Percentiles rank a stretch among this genome's conserved stretches.
Evolutionary conservation across 176 grass and related monocot species (phyloP).

Genomic region (Coix lacrymajobi): DNA sequence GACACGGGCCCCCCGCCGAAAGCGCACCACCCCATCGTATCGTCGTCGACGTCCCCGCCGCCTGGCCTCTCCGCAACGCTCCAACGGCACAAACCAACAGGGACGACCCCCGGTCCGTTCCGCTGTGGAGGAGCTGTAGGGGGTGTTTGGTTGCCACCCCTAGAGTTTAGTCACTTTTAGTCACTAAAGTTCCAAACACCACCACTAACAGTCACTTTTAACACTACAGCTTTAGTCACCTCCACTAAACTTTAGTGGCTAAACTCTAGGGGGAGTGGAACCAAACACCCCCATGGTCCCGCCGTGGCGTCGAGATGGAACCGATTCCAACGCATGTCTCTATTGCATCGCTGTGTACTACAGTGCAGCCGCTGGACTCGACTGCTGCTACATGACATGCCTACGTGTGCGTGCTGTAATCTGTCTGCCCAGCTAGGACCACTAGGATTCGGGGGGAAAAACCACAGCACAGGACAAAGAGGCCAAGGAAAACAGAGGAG

Average conservation of each 20-base stretch:
- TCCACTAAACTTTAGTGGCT: too few relatives aligned
- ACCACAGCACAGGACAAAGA: constrained; percentile 4
- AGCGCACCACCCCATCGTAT: background rate
- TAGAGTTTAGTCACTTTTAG: too few relatives aligned
- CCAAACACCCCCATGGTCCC: too few relatives aligned
- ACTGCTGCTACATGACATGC: background rate
- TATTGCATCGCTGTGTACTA: background rate
- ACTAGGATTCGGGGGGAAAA: background rate
- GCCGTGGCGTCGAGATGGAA: too few relatives aligned
- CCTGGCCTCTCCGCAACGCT: background rate
- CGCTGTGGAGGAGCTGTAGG: too few relatives aligned
- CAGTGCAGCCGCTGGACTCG: background rate
- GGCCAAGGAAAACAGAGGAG: background rate
- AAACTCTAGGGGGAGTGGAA: too few relatives aligned
- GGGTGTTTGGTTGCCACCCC: too few relatives aligned
- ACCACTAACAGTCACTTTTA: too few relatives aligned
- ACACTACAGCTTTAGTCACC: too few relatives aligned
- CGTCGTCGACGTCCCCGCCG: background rate
- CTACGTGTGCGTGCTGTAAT: background rate
- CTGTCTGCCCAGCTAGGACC: background rate
- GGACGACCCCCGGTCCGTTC: background rate
- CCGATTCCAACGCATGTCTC: constrained; percentile 10
- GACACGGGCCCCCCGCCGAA: background rate
- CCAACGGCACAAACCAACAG: background rate
- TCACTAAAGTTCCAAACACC: too few relatives aligned